Base-by-base conservation (phyloP, 1,139 yeast species). In the Sugiyamaella novakii region DNA sequence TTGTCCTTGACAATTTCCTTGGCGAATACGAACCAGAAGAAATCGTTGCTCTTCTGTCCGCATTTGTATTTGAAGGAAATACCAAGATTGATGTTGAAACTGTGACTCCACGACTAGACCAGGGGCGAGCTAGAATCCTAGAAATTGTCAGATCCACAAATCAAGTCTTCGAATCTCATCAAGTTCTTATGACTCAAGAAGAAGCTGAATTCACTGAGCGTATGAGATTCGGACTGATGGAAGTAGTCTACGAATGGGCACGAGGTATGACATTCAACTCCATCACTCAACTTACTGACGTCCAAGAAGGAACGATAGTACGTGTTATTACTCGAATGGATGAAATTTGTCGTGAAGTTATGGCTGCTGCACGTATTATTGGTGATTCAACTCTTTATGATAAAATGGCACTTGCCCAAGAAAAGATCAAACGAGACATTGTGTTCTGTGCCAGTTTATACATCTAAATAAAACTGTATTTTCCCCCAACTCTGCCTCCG, bases 161-260 rank as follows among this genome's bases (percentile, higher is more conserved):
- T 57, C 71, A 72, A 29, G 83, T 87, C 2, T 88, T 80, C 59
- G 78, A 78, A 36, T 77, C 77, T 41, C 80, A 84, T 57, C 89
- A 84, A 62, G 88, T 92, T 8, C 72, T 83, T 12, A 70, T 89
- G 56, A 87, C 96, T 0, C 76, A 84, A 14, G 97, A 91, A 51
- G 98, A 92, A 61, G 85, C 84, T 46, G 88, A 85, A 55, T 91
- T 89, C 60, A 69, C 83, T 54, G 95, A 88, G 53, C 78, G 85
- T 58, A 84, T 88, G 60, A 73, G 98, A 58, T 92, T 92, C 69
- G 96, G 94, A 0, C 75, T 92, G 62, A 86, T 87, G 67, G 92
- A 89, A 65, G 96, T 89, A 10, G 96, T 92, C 3, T 92, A 92
- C 65, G 98, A 92, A 68, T 92, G 99, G 99, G 97, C 98, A 1